Evolutionary conservation across 768 basidiomycete genomes (phyloP).

Genomic region (Russula earlei): DNA sequence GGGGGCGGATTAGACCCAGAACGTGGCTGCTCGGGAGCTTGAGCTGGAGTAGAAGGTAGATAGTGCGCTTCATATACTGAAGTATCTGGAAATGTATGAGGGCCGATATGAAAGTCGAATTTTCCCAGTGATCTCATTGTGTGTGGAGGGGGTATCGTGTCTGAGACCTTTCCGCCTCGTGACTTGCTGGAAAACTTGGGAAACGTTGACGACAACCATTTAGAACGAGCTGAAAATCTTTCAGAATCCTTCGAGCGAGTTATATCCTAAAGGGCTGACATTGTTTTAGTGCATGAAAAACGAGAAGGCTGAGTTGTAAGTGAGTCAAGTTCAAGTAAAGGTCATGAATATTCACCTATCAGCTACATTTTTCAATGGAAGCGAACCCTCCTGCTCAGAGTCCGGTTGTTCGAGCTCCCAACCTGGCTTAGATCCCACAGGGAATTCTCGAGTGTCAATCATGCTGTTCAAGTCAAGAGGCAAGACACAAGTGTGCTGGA

Average conservation of each 20-base stretch:
- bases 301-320: slow-evolving; percentile 38
- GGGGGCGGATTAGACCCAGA: slow-evolving; percentile 22
- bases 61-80: slow-evolving; percentile 69
- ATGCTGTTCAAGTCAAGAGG: not conserved
- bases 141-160: slow-evolving; percentile 52
- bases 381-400: slow-evolving; percentile 27
- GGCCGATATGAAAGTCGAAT: slow-evolving; percentile 67
- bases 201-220: slow-evolving; percentile 56
- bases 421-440: slow-evolving; percentile 45
- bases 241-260: slow-evolving; percentile 9
- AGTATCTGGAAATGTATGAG: slow-evolving; percentile 61
- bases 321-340: slow-evolving; percentile 1
- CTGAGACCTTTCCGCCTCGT: slow-evolving; percentile 47
- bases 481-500: not conserved
- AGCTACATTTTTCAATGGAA: slow-evolving; percentile 36
- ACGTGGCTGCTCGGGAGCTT: slow-evolving; percentile 20
- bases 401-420: slow-evolving; percentile 50
- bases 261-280: slow-evolving; percentile 33
- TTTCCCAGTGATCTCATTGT: slow-evolving; percentile 54
- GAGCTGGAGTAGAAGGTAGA: slow-evolving; percentile 28
- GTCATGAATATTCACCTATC: slow-evolving; percentile 41
- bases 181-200: slow-evolving; percentile 62
- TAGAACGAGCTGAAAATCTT: slow-evolving; percentile 48
- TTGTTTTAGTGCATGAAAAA: slow-evolving; percentile 62
- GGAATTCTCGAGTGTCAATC: slow-evolving; percentile 31